Base-by-base conservation (phyloP, 192 early-diverging fungal genomes). In the Backusella australiensis region DNA sequence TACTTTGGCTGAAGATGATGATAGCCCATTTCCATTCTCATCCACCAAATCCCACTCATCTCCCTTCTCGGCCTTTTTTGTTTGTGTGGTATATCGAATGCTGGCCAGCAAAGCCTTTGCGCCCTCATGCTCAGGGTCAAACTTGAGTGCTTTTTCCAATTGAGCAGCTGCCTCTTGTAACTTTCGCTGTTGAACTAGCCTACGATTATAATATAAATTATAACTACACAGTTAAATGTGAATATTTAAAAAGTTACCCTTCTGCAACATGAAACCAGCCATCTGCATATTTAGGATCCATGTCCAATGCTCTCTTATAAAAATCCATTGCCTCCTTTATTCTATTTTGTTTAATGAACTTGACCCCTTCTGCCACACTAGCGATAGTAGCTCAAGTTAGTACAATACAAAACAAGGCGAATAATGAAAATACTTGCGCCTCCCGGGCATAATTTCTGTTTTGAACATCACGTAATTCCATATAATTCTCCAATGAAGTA, bases 161-260 rank as follows among this genome's bases (percentile, higher is more conserved):
- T 90, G 83, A 42, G 72, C 49, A 15, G 70, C 82, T 1, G 93
- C 87, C 26, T 92, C 91, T 4, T 83, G 83, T 26, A 68, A 81
- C 19, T 86, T 82, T 14, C 84, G 73, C 56, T 76, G 71, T 46
- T 77, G 73, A n/a, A 77, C 44, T 34, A 79, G 75, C 4, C 78
- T 79, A 79, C 23, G 26, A 29, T 63, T 14, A 3, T 63, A 29
- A 12, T 11, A 63, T 26, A 63, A 4, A 11, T 21, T 63, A 63
- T 63, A 23, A 21, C 8, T 63, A 63, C 29, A 63, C 12, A 63
- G 15, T 12, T 12, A 34, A 21, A 11, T 23, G 0, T 21, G 6
- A 35, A 8, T 59, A 29, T 53, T 35, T 17, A 44, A 44, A 39
- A 39, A 44, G 14, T 1, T 81, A 81, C 80, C 73, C 68, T 78